Evolutionary conservation across 208 protist species (phyloP).

Genomic region (Leishmania braziliensis): DNA sequence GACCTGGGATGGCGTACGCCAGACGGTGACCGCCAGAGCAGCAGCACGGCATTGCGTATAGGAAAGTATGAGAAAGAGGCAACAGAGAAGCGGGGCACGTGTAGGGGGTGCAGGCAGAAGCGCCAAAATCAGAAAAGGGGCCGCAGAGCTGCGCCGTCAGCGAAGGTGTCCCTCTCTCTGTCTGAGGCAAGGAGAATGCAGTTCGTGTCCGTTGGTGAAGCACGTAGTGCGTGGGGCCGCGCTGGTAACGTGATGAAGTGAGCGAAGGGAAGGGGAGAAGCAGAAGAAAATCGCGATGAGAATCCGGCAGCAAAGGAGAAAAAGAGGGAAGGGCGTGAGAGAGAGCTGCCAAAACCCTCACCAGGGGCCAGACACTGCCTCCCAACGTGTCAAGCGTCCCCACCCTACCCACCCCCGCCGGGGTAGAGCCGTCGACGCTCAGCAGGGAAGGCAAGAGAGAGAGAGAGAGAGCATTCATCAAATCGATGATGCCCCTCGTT

Average conservation of each 20-base stretch:
- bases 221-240: background rate
- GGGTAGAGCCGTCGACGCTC: background rate
- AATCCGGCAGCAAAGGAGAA: background rate
- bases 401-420: background rate
- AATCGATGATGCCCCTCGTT: background rate
- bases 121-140: background rate
- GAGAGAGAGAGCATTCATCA: background rate
- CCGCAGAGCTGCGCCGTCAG: background rate
- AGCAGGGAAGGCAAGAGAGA: background rate
- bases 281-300: background rate
- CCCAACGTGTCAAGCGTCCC: background rate
- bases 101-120: background rate
- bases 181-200: background rate
- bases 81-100: background rate
- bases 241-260: background rate
- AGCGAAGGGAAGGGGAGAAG: background rate
- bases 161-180: background rate
- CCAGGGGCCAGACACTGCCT: background rate
- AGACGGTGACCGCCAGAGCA: constrained; percentile 34
- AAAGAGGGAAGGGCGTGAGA: background rate
- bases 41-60: constrained; percentile 5
- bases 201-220: background rate
- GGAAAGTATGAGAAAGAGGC: background rate
- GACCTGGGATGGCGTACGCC: constrained; percentile 42
- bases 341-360: background rate